Evolutionary conservation across 176 grass and related monocot species (phyloP), one percentile per base, ranked within the genome.

Genomic region (Neostapfia colusana): DNA sequence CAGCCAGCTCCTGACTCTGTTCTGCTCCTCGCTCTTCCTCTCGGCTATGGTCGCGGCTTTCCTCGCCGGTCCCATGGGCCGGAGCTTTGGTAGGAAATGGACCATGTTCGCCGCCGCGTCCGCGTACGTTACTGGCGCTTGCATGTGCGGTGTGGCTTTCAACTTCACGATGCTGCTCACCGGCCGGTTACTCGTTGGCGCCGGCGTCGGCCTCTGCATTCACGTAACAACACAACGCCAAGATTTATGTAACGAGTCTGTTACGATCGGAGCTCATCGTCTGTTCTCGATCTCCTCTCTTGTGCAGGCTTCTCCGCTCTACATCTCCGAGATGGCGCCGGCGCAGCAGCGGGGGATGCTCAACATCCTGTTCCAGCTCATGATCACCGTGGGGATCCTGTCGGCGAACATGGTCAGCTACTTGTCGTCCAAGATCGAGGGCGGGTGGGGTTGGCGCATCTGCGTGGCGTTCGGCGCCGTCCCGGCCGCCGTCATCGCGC

Each of bases 1-100:
- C 83, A 97, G 93, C 84, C 88, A 85, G 74, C 20, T 85, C 31
- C 82, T 93, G 61, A 91, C 90, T 7, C 28, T 88, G 5, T 97
- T 97, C 84, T 78, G 72, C 57, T 93, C 95, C 54, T 86, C 88
- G 8, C 63, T 90, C 57, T 90, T 86, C 79, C 79, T 90, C 45
- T 44, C 88, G 4, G 88, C 88, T 7, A 68, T 63, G 24, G 3
- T 70, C 8, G 59, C 83, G 4, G 70, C 83, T 65, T 74, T 90
- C 64, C 48, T 90, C 36, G 88, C 83, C 9, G 65, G 69, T 4
- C 23, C 69, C 8, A 18, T 86, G 63, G 60, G 69, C 11, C 54
- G 69, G 3, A 7, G 65, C 10, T 83, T 83, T 64, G 88, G 88
- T 8, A 42, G 88, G 17, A 90, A 90, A 70, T 90, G 88, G 88